Conservation (phyloP, 768 basidiomycete species). For the Leccinum pellstonianum region DNA sequence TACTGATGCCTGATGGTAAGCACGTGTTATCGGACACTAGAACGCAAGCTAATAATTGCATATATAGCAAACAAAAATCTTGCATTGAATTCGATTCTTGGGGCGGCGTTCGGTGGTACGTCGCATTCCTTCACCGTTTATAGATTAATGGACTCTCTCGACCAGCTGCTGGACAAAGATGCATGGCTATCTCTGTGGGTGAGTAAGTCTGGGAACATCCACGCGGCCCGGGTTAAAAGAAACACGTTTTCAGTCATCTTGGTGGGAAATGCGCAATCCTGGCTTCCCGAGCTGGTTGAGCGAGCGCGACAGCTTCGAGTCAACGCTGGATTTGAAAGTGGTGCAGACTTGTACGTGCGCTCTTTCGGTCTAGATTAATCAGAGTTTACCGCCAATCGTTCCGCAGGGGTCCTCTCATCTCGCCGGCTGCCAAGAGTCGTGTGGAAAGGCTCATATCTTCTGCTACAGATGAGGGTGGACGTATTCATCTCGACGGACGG, state of each 20-base stretch:
- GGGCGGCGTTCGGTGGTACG: constrained; percentile 89
- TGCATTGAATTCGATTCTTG: constrained; percentile 86
- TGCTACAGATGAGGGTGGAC: constrained; percentile 77
- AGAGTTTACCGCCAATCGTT: not conserved
- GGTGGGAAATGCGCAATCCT: constrained; percentile 74
- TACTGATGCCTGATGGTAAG: constrained; percentile 91
- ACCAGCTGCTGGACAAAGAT: constrained; percentile 90
- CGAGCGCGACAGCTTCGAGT: constrained; percentile 79
- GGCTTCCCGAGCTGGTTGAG: constrained; percentile 86
- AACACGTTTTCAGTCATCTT: constrained; percentile 52
- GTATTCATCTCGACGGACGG: constrained; percentile 85
- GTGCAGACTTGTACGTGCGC: constrained; percentile 67
- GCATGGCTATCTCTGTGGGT: constrained; percentile 96
- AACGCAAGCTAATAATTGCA: constrained; percentile 1
- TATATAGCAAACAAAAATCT: constrained; percentile 83
- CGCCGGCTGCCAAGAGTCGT: constrained; percentile 77
- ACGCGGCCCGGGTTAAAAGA: not conserved
- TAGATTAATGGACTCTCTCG: constrained; percentile 21
- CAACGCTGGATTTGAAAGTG: constrained; percentile 86
- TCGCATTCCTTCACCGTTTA: constrained; percentile 19
- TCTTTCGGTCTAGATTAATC: not conserved
- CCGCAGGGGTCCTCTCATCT: constrained; percentile 72
- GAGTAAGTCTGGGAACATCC: constrained; percentile 21
- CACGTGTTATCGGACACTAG: not conserved
- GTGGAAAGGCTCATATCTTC: constrained; percentile 75